Percentiles rank a stretch among this genome's conserved stretches.
Evolutionary conservation across 768 basidiomycete species (phyloP).

Genomic region (Cystobasidium onofrii): DNA sequence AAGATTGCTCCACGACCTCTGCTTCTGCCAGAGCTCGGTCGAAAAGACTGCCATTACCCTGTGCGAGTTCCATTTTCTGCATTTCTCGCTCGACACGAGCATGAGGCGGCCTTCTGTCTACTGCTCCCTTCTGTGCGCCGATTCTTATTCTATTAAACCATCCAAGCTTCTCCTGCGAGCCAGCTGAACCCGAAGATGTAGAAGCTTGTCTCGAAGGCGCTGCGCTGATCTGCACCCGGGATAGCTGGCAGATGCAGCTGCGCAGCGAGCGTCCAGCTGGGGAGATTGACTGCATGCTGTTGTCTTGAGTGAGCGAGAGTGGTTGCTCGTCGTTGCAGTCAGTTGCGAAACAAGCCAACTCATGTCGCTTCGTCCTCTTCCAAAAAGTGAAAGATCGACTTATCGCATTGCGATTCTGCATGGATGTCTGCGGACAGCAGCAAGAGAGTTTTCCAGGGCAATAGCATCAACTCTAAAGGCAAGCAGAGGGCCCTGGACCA

Average conservation of each 20-base stretch:
- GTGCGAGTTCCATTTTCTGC: background rate
- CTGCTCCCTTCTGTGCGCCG: constrained; percentile 11
- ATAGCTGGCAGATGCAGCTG: background rate
- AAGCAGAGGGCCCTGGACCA: background rate
- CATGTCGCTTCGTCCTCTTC: background rate
- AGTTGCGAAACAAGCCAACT: no score
- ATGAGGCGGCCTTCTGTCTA: constrained; percentile 2
- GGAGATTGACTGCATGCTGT: background rate
- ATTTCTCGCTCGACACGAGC: constrained; percentile 8
- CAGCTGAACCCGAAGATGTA: background rate
- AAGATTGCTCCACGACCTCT: background rate
- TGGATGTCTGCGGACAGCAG: background rate
- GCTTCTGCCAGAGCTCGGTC: background rate
- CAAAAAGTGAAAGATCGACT: background rate
- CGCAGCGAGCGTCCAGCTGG: background rate
- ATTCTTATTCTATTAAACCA: background rate
- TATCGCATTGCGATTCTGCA: no score
- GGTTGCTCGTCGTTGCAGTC: no score
- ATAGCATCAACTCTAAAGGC: background rate
- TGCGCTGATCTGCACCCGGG: background rate
- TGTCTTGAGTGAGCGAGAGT: no score
- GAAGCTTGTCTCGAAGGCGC: constrained; percentile 5
- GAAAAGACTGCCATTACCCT: constrained; percentile 23
- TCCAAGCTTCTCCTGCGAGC: background rate
- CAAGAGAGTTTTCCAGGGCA: background rate